A percentile compares a stretch with the other conserved stretches of the same genome.
Conservation (phyloP, 768 basidiomycete genomes). For the Termitomyces sp. region DNA sequence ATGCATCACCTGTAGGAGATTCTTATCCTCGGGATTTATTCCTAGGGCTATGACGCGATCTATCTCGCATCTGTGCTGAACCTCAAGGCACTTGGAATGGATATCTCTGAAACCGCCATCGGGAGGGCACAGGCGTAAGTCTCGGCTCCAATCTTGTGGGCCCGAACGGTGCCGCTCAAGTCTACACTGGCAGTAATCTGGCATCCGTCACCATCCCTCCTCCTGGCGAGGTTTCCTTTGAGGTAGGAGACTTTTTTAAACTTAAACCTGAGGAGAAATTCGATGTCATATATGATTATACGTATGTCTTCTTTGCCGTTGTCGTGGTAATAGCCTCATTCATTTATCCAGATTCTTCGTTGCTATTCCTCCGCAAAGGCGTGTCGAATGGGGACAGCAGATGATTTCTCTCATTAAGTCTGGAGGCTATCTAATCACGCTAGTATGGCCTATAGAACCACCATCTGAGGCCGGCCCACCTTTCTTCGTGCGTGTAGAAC, state of each 20-base stretch:
- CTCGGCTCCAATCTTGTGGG: background rate
- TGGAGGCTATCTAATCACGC: slow-evolving; percentile 60
- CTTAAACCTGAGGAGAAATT: slow-evolving; percentile 37
- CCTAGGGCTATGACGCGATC: slow-evolving; percentile 61
- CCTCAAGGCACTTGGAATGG: slow-evolving; percentile 49
- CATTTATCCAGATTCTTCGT: slow-evolving; percentile 62
- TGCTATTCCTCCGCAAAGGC: slow-evolving; percentile 57
- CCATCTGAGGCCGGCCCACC: slow-evolving; percentile 53
- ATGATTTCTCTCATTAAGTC: slow-evolving; percentile 57
- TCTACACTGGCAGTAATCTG: background rate
- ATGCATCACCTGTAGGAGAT: background rate
- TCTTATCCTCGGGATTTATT: background rate
- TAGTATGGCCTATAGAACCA: slow-evolving; percentile 55
- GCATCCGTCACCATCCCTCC: slow-evolving; percentile 3
- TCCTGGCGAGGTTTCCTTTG: slow-evolving; percentile 35
- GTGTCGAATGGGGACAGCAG: slow-evolving; percentile 55
- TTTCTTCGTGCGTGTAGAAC: slow-evolving; percentile 54
- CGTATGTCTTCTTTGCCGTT: slow-evolving; percentile 29
- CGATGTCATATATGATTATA: slow-evolving; percentile 68
- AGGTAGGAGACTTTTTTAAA: slow-evolving; percentile 53
- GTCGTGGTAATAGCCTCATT: background rate
- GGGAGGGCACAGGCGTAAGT: slow-evolving; percentile 38
- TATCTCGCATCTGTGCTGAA: slow-evolving; percentile 51
- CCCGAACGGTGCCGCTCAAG: background rate
- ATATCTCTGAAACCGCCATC: slow-evolving; percentile 56